Evolutionary conservation across 2,329 filamentous ascomycete species (phyloP), one percentile per base, ranked within the genome.

Genomic region (Davidsoniella eucalypti): DNA sequence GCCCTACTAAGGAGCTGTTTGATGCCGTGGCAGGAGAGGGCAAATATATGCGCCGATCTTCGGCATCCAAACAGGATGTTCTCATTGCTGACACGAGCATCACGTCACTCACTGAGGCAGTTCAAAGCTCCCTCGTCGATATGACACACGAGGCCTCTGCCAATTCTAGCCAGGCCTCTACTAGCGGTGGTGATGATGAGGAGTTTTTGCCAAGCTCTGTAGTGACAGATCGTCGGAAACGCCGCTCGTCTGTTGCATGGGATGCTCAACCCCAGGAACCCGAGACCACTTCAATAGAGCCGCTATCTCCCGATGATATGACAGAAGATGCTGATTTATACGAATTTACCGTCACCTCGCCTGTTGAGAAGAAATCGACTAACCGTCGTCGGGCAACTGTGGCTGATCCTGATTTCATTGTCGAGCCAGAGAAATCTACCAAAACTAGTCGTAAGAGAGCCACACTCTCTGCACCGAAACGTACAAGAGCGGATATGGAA

Each of bases 1-100:
- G 85, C 53, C 84, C 85, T 18, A 84, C 81, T 1, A 85, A 85
- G 60, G 78, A 85, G 55, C 64, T 88, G 8, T 75, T 82, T 36
- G 83, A 87, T 61, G 84, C 84, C 1, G 84, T 90, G 12, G 65
- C 73, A 9, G 78, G 75, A n/a, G 75, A 82, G 56, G 73, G 71
- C 29, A 78, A 72, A 58, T 68, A 71, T 52, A 52, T 69, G 56
- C 60, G 68, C 46, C 63, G 67, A 49, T 64, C 62, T 21, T 53
- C 48, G 9, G 40, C 50, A n/a, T 51, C 52, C 17, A 53, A 47
- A 18, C 52, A 53, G 17, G 52, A 53, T 26, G 37, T 50, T 18
- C 10, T 45, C 5, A 12, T 33, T 10, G 29, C 29, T 12, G 8
- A 33, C 12, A 33, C 29, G 12, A 33, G 29, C 29, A 33, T 33